These are phyloP conservation scores for Leccinum solheimii DNA, from an alignment of 1,284 basidiomycete species.

Conservation along the genomic window DNA sequence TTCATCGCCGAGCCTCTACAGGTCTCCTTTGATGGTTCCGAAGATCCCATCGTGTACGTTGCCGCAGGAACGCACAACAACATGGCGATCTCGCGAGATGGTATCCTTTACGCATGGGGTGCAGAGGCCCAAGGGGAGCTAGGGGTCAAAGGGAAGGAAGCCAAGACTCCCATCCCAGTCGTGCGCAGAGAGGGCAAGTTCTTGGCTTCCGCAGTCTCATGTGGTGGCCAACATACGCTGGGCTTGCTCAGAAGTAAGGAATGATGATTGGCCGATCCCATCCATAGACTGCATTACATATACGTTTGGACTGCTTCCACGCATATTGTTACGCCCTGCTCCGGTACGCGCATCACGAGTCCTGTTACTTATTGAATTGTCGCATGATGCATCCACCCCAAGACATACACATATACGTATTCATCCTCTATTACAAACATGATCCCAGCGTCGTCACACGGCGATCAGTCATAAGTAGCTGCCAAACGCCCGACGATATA, in stretches of 20 bases:
- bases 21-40: conserved; percentile 62
- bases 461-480: conserved; percentile 49
- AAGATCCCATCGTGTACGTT: conserved; percentile 74
- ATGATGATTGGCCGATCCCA: conserved; percentile 14
- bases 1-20: conserved; percentile 63
- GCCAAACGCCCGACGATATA: conserved; percentile 75
- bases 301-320: conserved; percentile 20
- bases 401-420: conserved; percentile 12
- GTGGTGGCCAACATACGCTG: conserved; percentile 72
- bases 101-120: conserved; percentile 86
- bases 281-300: conserved; percentile 20
- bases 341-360: conserved; percentile 16
- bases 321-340: conserved; percentile 17
- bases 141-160: conserved; percentile 61
- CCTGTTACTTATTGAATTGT: conserved; percentile 27
- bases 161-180: conserved; percentile 58
- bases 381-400: conserved; percentile 25
- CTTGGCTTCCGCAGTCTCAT: conserved; percentile 58
- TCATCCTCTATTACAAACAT: conserved; percentile 1
- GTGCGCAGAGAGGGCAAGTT: conserved; percentile 70
- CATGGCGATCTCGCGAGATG: conserved; percentile 75
- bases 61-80: conserved; percentile 81
- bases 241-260: conserved; percentile 65
- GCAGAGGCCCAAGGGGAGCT: conserved; percentile 74
- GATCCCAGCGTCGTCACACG: background rate